Base-by-base conservation (phyloP, 2,329 filamentous ascomycete species). In the Colletotrichum sp. region DNA sequence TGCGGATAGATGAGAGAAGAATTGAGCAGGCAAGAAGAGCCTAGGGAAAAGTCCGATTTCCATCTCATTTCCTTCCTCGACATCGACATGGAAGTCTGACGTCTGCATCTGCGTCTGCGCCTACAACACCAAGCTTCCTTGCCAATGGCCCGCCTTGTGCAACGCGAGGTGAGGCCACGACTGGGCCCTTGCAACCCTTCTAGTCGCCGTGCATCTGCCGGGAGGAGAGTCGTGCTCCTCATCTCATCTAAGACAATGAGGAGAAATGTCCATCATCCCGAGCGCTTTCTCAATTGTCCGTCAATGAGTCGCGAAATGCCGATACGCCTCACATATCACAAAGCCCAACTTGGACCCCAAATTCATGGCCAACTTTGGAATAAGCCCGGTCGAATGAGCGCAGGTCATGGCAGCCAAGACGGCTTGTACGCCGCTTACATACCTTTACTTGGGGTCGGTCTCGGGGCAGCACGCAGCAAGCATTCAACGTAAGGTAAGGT, bases 321-420 rank as follows among this genome's bases (percentile, higher is more conserved):
- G 57, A 30, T 32, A 55, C 24, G 52, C 39, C 69, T 72, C 72
- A 75, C 57, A 64, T 68, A n/a, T 69, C 55, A 72, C 63, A 72
- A 68, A 34, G 30, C 39, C 57, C 63, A 34, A n/a, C 26, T 44
- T 64, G 55, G 59, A 44, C 63, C 55, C 59, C 59, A 69, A 68
- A 65, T 26, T 28, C 30, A 39, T 24, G n/a, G 44, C 67, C 34
- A n/a, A 12, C 60, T 44, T 65, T 66, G 67, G 60, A 62, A 24
- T 44, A 34, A 26, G 49, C 36, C 44, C 28, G 57, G 36, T 30
- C 63, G 34, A 76, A 76, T 64, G 44, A 69, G 39, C 60, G 70
- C 26, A 28, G 28, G 24, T 24, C 32, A 60, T 30, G 55, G 32
- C 44, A 55, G 64, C 70, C 73, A 76, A 69, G 70, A 64, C 70